Conservation (phyloP, 768 basidiomycete genomes). For the Leccinum ochraceum region DNA sequence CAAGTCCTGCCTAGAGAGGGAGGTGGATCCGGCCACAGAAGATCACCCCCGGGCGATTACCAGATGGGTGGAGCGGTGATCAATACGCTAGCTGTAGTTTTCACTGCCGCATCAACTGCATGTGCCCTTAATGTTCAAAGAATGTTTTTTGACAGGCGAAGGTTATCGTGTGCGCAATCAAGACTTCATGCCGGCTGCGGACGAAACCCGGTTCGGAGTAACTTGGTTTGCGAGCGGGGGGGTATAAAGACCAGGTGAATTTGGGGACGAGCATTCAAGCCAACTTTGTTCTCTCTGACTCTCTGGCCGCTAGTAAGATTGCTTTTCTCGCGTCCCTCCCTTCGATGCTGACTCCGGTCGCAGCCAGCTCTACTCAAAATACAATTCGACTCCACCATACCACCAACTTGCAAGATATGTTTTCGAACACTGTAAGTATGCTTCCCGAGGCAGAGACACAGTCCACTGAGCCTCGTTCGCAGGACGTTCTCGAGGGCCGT, state of each 20-base stretch:
- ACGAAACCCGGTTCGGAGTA: background rate
- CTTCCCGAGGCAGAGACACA: background rate
- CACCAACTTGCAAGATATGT: constrained; percentile 4
- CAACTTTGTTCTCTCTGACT: background rate
- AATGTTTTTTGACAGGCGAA: background rate
- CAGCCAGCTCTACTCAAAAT: background rate
- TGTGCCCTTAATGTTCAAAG: no score
- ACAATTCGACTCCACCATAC: background rate
- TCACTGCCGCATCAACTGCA: no score
- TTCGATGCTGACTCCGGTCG: background rate
- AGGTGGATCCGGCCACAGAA: background rate
- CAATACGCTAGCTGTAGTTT: no score
- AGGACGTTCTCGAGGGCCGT: constrained; percentile 1
- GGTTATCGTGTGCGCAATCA: background rate
- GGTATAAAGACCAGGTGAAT: constrained; percentile 10
- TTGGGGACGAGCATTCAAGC: background rate
- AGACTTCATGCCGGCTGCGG: background rate
- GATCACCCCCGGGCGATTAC: background rate
- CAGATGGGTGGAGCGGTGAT: no score
- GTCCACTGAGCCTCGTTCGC: constrained; percentile 5
- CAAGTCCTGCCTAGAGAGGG: background rate
- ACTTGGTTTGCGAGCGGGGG: background rate
- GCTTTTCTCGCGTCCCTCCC: background rate
- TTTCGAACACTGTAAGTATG: constrained; percentile 1
- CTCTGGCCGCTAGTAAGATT: constrained; percentile 3